Conservation (phyloP, 164 flowering plant genomes). For the Taxillus chinensis region DNA sequence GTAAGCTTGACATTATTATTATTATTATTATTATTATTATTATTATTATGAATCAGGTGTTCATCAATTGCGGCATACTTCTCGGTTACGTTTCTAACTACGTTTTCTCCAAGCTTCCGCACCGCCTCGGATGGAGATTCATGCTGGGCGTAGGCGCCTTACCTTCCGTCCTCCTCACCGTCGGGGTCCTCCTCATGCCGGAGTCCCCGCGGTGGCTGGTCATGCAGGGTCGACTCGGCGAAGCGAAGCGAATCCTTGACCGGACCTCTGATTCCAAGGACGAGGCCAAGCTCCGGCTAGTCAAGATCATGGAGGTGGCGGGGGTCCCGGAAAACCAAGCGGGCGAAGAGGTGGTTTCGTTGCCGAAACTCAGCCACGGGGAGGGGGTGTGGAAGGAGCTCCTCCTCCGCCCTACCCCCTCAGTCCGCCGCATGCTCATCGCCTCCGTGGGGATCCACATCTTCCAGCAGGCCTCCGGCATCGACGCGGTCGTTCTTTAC, state of each 20-base stretch:
- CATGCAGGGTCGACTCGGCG: slow-evolving; percentile 23
- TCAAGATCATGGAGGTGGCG: slow-evolving; percentile 19
- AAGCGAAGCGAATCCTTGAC: slow-evolving; percentile 19
- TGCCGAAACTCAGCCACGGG: slow-evolving; percentile 6
- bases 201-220: slow-evolving; percentile 33
- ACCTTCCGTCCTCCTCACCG: slow-evolving; percentile 15
- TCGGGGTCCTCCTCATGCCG: slow-evolving; percentile 23
- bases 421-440: slow-evolving; percentile 17
- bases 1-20: not conserved
- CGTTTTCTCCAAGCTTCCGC: slow-evolving; percentile 20
- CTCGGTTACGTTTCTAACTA: slow-evolving; percentile 24
- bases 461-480: slow-evolving; percentile 23
- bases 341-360: slow-evolving; percentile 8
- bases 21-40: too few species aligned
- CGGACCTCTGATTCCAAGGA: slow-evolving; percentile 18
- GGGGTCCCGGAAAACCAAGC: slow-evolving; percentile 14
- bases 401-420: slow-evolving; percentile 14
- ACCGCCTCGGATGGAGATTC: slow-evolving; percentile 20
- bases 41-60: slow-evolving; percentile 8
- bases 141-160: slow-evolving; percentile 29
- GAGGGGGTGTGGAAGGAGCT: slow-evolving; percentile 21
- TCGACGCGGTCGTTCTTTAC: slow-evolving; percentile 21
- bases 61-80: slow-evolving; percentile 22
- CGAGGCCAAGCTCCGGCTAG: slow-evolving; percentile 16
- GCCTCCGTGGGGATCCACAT: slow-evolving; percentile 21